phyloP scores from a whole-genome alignment of 2,329 filamentous ascomycete genomes.

The Botrytis tulipae region DNA sequence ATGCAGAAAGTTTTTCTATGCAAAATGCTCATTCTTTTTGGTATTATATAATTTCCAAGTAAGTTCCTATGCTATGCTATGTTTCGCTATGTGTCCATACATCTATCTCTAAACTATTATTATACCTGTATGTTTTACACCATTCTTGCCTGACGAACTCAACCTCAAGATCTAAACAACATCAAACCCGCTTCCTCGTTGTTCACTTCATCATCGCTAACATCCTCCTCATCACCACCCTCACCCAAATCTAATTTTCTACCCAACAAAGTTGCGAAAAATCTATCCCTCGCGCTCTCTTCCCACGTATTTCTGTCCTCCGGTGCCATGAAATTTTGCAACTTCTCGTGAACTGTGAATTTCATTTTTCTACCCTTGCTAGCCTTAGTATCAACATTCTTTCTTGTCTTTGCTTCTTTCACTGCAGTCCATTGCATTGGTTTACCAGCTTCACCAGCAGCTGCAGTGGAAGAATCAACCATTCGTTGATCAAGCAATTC shows the following conservation, averaged over 20 bases:
- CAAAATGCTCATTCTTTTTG: background rate
- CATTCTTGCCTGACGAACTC: background rate
- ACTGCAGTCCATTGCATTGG: constrained; percentile 60
- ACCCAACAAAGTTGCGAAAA: constrained; percentile 74
- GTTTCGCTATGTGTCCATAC: background rate
- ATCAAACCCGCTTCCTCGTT: constrained; percentile 37
- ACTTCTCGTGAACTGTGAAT: constrained; percentile 93
- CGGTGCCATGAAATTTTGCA: constrained; percentile 97
- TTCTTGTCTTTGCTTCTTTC: constrained; percentile 76
- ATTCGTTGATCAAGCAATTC: constrained; percentile 89
- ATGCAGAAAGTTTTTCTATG: background rate
- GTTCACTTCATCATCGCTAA: constrained; percentile 44
- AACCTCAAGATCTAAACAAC: constrained; percentile 36
- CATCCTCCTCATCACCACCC: constrained; percentile 50
- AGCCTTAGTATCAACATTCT: constrained; percentile 86
- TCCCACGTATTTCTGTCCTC: constrained; percentile 82
- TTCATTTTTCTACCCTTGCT: constrained; percentile 93
- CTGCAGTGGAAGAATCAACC: constrained; percentile 55
- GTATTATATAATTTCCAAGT: background rate
- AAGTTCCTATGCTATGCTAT: background rate
- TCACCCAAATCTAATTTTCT: constrained; percentile 66
- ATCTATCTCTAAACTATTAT: background rate
- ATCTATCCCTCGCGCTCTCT: constrained; percentile 70
- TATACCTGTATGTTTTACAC: background rate
- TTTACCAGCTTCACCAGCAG: constrained; percentile 41